Base-by-base conservation (phyloP, 2,329 filamentous ascomycete species). In the Zymoseptoria pseudotritici region DNA sequence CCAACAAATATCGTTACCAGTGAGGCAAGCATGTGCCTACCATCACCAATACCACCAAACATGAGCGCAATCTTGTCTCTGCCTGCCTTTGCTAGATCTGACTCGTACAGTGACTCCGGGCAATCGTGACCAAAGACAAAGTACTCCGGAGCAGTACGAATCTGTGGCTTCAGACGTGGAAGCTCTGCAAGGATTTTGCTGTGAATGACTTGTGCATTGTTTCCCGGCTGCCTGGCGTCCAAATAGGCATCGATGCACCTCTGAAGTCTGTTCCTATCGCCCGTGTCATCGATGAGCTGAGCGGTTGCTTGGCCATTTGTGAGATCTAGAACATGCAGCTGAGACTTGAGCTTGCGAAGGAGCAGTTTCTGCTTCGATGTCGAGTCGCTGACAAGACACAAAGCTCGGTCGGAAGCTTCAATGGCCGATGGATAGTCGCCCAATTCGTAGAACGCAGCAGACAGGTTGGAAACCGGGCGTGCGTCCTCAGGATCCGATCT, bases 371-470 rank as follows among this genome's bases (percentile, higher is more conserved):
- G 59, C 54, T 50, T 61, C 21, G 54, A 60, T 11, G 52, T 29
- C 13, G 53, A 54, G 13, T 61, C 59, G 22, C 52, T 58, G 4
- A 61, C 52, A 20, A 63, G 51, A 24, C 20, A 36, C 6, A 65
- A 58, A 17, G 65, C 61, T 11, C 50, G 46, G 19, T 59, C 56
- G 13, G 29, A 58, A 26, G 58, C 53, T 20, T n/a, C 42, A 2
- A 59, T 49, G 10, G 51, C 50, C 3, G 58, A 21, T 13, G 51
- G 22, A 56, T 65, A 66, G 20, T 63, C 53, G 24, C 61, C 61
- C 13, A 64, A 54, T 57, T 67, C 64, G 31, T 58, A 67, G 46
- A 59, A 58, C 10, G 55, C 62, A 6, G 58, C 59, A 11, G 63
- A 64, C 11, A 64, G 51, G 53, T 67, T 67, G 13, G 61, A 61